Evolutionary conservation across 257 asterid species (phyloP).

Genomic region (Ilex aquifolium): DNA sequence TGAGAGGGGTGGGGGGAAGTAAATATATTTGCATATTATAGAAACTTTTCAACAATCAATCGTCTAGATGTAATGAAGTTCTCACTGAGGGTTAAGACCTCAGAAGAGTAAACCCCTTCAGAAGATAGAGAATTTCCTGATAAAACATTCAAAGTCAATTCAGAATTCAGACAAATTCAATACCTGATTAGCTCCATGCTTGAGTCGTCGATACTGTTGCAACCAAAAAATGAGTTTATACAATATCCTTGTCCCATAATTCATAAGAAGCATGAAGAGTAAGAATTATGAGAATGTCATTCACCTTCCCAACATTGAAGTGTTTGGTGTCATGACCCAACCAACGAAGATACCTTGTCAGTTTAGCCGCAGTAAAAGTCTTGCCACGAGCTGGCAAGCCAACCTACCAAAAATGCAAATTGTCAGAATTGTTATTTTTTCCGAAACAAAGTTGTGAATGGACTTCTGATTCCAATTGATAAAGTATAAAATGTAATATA

Average conservation of each 20-base stretch:
- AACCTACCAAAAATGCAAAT: constrained; percentile 45
- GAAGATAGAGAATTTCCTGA: constrained; percentile 12
- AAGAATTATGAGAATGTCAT: constrained; percentile 1
- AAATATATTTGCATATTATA: no score
- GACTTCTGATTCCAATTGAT: background rate
- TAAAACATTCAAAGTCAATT: constrained; percentile 13
- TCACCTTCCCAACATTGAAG: constrained; percentile 99
- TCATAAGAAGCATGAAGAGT: constrained; percentile 16
- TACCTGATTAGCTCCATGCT: constrained; percentile 98
- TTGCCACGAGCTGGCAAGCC: constrained; percentile 99
- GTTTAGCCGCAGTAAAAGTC: constrained; percentile 98
- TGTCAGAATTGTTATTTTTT: constrained; percentile 5
- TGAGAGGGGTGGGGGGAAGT: no score
- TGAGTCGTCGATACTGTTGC: constrained; percentile 90
- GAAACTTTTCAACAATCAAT: no score
- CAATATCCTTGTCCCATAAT: constrained; percentile 1
- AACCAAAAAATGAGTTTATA: constrained; percentile 12
- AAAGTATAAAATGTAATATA: background rate
- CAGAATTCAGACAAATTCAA: constrained; percentile 21
- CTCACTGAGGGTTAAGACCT: no score
- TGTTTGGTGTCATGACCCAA: constrained; percentile 98
- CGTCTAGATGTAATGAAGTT: no score
- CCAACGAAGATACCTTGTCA: constrained; percentile 99
- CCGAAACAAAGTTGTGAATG: background rate
- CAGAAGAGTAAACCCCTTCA: constrained; percentile 3